These are phyloP conservation scores for Solioccasus polychromus DNA, from an alignment of 768 basidiomycete species.

Conservation along the genomic window DNA sequence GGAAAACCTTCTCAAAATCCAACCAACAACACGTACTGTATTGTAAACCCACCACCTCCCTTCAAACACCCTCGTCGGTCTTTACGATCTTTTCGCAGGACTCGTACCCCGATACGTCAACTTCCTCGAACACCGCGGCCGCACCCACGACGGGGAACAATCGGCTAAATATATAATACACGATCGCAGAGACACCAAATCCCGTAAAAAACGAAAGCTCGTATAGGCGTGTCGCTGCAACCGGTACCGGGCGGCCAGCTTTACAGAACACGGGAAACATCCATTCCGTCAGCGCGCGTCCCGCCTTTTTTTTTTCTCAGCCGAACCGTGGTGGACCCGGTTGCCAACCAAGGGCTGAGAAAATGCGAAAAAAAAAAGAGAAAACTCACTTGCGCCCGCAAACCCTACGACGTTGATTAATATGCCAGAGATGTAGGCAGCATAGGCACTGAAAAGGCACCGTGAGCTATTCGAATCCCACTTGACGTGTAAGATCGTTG, in stretches of 20 bases:
- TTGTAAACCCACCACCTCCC: too few species aligned
- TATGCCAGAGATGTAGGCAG: conserved; percentile 69
- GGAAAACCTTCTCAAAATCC: conserved; percentile 6
- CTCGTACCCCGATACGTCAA: conserved; percentile 45
- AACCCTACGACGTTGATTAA: conserved; percentile 83
- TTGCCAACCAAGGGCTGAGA: not conserved
- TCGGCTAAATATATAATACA: conserved; percentile 59
- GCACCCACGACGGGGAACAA: conserved; percentile 59
- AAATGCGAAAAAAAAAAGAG: not conserved
- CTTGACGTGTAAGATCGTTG: not conserved
- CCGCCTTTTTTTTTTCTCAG: not conserved
- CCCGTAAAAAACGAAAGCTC: conserved; percentile 85
- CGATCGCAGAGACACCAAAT: conserved; percentile 61
- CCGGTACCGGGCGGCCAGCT: conserved; percentile 60
- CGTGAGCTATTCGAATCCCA: conserved; percentile 1
- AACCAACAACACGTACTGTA: too few species aligned
- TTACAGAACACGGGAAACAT: not conserved
- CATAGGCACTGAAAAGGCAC: conserved; percentile 48
- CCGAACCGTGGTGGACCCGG: not conserved
- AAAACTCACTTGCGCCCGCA: conserved; percentile 60
- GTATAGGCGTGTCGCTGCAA: conserved; percentile 71
- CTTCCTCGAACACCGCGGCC: conserved; percentile 48
- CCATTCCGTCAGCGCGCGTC: not conserved
- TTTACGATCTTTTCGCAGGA: too few species aligned
- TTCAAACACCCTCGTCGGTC: not conserved